phyloP scores from a whole-genome alignment of 441 rosid genomes.

The Aleurites moluccanus region DNA sequence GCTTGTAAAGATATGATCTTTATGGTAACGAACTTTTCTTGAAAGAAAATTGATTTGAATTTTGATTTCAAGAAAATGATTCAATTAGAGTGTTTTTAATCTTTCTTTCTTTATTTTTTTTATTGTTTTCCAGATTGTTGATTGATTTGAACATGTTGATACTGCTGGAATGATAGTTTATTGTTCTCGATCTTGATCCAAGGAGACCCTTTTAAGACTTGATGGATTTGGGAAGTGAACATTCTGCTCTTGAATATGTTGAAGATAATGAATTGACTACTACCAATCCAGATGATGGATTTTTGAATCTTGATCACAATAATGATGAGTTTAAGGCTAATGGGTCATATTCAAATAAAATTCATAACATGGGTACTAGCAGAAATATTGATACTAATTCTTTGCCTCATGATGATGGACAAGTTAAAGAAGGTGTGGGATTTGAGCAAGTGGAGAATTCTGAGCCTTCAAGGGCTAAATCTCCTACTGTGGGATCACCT shows the following conservation, averaged over 20 bases:
- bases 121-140: conserved; percentile 30
- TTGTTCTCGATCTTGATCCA: conserved; percentile 54
- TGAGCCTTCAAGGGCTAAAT: conserved; percentile 20
- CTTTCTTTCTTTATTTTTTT: neutral
- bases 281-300: conserved; percentile 30
- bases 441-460: conserved; percentile 21
- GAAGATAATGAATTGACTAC: conserved; percentile 43
- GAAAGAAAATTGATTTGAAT: neutral
- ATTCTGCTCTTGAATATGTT: conserved; percentile 47
- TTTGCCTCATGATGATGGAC: conserved; percentile 25
- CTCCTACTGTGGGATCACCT: conserved; percentile 35
- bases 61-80: neutral
- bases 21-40: neutral
- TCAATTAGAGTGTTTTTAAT: conserved; percentile 5
- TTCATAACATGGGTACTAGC: conserved; percentile 24
- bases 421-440: conserved; percentile 24
- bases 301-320: conserved; percentile 23
- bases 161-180: conserved; percentile 59
- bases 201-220: conserved; percentile 15
- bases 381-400: conserved; percentile 17
- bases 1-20: neutral
- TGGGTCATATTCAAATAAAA: conserved; percentile 37
- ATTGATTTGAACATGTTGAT: conserved; percentile 33
- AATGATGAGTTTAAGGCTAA: conserved; percentile 30
- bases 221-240: conserved; percentile 54